Conservation (phyloP, 83 land plant species). For the Larix sibirica region DNA sequence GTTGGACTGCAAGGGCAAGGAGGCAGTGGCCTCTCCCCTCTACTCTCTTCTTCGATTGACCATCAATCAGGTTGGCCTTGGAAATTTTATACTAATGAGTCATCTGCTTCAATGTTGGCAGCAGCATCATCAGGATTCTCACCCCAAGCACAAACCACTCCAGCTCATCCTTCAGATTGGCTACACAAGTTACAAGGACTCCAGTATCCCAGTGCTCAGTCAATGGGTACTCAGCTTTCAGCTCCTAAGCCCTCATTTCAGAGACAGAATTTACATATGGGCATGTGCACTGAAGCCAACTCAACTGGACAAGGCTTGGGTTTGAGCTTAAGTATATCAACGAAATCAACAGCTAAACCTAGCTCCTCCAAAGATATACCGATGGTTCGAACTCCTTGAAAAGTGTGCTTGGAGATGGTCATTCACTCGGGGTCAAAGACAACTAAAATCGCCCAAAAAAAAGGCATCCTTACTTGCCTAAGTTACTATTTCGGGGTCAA, state of each 20-base stretch:
- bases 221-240: background rate
- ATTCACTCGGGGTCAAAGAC: no score
- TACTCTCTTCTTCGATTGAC: background rate
- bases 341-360: no score
- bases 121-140: conserved; percentile 17
- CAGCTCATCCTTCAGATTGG: conserved; percentile 1
- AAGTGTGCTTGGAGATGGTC: no score
- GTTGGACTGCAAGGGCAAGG: background rate
- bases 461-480: no score
- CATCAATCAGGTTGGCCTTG: background rate
- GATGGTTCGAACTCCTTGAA: no score
- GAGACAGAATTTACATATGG: background rate
- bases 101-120: background rate
- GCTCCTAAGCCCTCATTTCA: background rate
- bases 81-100: background rate
- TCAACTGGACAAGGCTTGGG: background rate
- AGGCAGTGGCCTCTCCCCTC: background rate
- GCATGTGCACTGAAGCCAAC: background rate
- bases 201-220: background rate
- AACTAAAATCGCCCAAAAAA: no score
- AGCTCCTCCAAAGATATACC: no score
- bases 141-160: background rate
- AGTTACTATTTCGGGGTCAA: no score
- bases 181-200: background rate
- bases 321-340: background rate